Base-by-base conservation (phyloP, 805 yeast genomes). In the Sungouiozyma ichnusensis region DNA sequence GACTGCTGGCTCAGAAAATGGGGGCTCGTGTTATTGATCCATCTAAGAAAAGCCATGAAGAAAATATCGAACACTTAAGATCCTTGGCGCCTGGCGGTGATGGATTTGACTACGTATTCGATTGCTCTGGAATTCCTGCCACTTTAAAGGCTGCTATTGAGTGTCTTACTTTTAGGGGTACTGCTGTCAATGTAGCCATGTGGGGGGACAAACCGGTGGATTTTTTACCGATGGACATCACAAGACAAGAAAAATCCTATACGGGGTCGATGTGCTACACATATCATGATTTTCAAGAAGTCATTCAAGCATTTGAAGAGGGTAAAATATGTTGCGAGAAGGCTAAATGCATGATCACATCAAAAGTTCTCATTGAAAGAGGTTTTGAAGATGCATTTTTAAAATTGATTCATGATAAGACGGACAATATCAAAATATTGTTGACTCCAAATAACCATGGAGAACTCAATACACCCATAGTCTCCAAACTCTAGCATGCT, bases 261-360 rank as follows among this genome's bases (percentile, higher is more conserved):
- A 69, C 76, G 29, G 85, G 84, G 2, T 76, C 82, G 1, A 76
- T 78, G 72, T 76, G 83, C 49, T 78, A 78, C 54, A 72, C 74
- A 3, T 64, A 68, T 33, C 64, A 63, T 43, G 85, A 79, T 57
- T 78, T 79, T 47, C 73, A 68, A 53, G 76, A 71, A 38, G 84
- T 78, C 3, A 65, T 77, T 20, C 62, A 59, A 1, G 79, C 81
- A 14, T 60, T 79, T 41, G 68, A 65, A 5, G 50, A 59, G 2
- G 77, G 78, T 7, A 47, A 52, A 35, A 73, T 78, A 40, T 65
- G 62, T 39, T 48, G 68, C 3, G 70, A 69, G 18, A 66, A 64
- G 37, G 71, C 74, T 7, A 64, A 57, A 48, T 54, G 63, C 19
- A 60, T 78, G 66, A 76, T 79, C 43, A 77, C 83, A 0, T 72